Evolutionary conservation across 768 basidiomycete species (phyloP), one percentile per base, ranked within the genome.

Genomic region (Tylopilus plumbeoviolaceoides): DNA sequence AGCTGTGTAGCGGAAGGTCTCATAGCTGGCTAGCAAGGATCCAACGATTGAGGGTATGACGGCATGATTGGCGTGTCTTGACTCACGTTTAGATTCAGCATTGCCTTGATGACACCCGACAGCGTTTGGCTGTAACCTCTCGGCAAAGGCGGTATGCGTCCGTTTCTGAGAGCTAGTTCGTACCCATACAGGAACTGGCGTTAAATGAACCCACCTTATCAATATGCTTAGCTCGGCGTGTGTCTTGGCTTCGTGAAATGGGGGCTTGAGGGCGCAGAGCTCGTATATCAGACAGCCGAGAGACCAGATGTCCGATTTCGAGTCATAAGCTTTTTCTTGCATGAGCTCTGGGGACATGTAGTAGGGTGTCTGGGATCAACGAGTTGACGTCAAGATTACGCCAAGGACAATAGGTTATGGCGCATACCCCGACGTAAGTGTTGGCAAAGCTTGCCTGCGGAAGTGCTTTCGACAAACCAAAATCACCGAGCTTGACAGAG

Each of bases 321-420:
- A 88, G 72, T 98, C 97, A 71, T 99, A 99, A 4, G 91, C 83
- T 67, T 91, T 94, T 67, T 98, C 95, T 73, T 91, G 91, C 82
- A 98, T 92, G 31, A 98, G 79, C 69, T 99, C 95, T 0, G 97
- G 97, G 1, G 94, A 97, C 97, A 99, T 98, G 74, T 99, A 98
- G 67, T 98, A 95, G 4, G 97, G 97, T 4, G 97, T 99, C 94
- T 98, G 61, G n/a, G 15, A 18, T 1, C 20, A 90, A 86, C 89
- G 60, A 6, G 17, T 30, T 33, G 21, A 33, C 20, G 50, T 56
- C 31, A 21, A 21, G 12, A 21, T 42, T 20, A 5, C n/a, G 21
- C n/a, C 10, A 35, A 31, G 10, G 33, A 31, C 12, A 6, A 35
- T 14, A 20, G 12, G 11, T 17, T 0, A 33, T 20, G 36, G 48